phyloP scores from a whole-genome alignment of 352 stramenopile genomes.

The Pythium apleroticum region DNA sequence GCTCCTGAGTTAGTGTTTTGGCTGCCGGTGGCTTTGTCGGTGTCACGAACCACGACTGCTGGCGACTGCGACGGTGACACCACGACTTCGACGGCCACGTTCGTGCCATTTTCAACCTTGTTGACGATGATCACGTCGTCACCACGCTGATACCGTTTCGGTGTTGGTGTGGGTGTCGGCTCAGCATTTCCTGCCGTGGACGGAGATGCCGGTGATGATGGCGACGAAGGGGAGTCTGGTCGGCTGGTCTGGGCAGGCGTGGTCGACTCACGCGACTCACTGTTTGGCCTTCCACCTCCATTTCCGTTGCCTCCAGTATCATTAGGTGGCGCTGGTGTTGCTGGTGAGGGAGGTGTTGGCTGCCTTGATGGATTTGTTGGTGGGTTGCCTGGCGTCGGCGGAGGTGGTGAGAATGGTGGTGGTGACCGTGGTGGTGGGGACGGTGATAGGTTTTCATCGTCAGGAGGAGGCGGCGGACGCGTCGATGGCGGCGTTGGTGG shows the following conservation, averaged over 20 bases:
- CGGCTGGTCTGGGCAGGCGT: background rate
- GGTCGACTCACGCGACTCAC: background rate
- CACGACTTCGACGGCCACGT: conserved; percentile 13
- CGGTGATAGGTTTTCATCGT: conserved; percentile 2
- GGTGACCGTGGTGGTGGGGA: conserved; percentile 1
- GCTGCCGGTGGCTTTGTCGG: background rate
- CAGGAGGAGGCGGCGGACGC: background rate
- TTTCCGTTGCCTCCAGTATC: background rate
- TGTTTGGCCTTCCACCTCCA: background rate
- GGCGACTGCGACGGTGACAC: conserved; percentile 6
- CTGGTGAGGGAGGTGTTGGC: background rate
- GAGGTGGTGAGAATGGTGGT: background rate
- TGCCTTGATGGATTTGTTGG: background rate
- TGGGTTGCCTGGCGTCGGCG: background rate
- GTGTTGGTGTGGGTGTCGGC: background rate
- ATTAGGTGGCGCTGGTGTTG: background rate
- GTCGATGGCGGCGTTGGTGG: background rate
- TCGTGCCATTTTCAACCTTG: conserved; percentile 12
- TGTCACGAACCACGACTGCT: conserved; percentile 10
- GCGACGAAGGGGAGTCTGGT: background rate
- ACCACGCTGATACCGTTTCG: conserved; percentile 14
- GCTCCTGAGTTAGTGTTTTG: background rate
- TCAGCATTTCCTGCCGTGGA: background rate
- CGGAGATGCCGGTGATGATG: background rate
- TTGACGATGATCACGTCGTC: conserved; percentile 13